Percentiles rank a stretch among this genome's conserved stretches.
Conservation (phyloP, 176 grass and related monocot genomes). For the Elymus sibiricus region DNA sequence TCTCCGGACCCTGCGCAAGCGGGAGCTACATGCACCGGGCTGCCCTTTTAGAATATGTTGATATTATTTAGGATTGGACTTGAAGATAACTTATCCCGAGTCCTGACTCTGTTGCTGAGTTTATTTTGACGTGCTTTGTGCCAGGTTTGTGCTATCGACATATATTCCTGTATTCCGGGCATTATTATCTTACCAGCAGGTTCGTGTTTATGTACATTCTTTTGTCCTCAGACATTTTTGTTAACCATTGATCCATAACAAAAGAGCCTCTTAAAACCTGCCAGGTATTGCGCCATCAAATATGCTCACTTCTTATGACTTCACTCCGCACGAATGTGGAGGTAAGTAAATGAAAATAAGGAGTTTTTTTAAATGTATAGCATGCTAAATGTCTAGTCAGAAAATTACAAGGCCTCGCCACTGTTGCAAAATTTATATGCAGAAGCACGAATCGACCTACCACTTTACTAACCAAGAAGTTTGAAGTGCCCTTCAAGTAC, state of each 20-base stretch:
- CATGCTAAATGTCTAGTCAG: neutral
- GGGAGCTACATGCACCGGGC: too few species aligned
- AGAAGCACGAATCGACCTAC: neutral
- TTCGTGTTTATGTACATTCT: conserved; percentile 29
- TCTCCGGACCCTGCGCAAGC: too few species aligned
- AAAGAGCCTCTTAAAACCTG: conserved; percentile 30
- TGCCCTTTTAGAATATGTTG: neutral
- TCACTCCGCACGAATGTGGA: conserved; percentile 92
- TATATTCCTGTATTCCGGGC: conserved; percentile 80
- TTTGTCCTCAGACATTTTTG: conserved; percentile 19
- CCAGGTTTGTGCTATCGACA: conserved; percentile 89
- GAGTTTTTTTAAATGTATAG: neutral
- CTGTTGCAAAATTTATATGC: neutral
- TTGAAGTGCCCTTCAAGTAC: conserved; percentile 7
- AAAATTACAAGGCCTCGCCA: conserved; percentile 11
- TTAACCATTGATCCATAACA: conserved; percentile 25
- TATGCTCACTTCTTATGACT: conserved; percentile 99
- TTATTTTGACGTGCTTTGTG: conserved; percentile 34
- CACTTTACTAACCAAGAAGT: conserved; percentile 16
- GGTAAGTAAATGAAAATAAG: conserved; percentile 47
- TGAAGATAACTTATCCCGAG: neutral
- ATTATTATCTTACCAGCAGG: conserved; percentile 87
- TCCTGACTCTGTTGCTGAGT: neutral
- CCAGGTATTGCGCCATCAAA: conserved; percentile 91
- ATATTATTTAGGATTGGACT: conserved; percentile 4